phyloP scores from a whole-genome alignment of 495 filamentous ascomycete species.

The Astrothelium macrocarpum region DNA sequence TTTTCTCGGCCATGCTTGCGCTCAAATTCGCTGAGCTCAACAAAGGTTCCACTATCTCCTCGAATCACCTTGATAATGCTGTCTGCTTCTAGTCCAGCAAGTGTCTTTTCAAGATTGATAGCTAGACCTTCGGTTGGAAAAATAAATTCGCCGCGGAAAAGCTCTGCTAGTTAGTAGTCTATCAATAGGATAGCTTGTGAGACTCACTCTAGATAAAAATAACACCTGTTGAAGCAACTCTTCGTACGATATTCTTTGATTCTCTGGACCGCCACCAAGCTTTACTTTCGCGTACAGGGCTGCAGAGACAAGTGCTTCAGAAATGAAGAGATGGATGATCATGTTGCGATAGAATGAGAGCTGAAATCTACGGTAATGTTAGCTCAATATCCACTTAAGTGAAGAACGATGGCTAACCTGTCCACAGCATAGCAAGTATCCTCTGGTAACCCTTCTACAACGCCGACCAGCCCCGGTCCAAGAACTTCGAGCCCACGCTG shows the following conservation, averaged over 20 bases:
- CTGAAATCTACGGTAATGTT: slow-evolving; percentile 51
- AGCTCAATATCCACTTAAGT: neutral
- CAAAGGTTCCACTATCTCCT: slow-evolving; percentile 40
- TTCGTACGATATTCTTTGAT: slow-evolving; percentile 66
- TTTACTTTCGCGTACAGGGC: slow-evolving; percentile 87
- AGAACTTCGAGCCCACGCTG: slow-evolving; percentile 84
- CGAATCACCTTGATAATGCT: slow-evolving; percentile 63
- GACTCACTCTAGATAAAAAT: slow-evolving; percentile 65
- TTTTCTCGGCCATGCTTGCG: slow-evolving; percentile 74
- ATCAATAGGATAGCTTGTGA: neutral
- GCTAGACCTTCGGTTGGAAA: slow-evolving; percentile 79
- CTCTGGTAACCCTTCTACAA: slow-evolving; percentile 68
- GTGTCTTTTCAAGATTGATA: slow-evolving; percentile 67
- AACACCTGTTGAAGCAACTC: slow-evolving; percentile 65
- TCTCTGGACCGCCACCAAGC: slow-evolving; percentile 68
- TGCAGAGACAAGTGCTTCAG: slow-evolving; percentile 77
- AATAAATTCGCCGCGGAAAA: slow-evolving; percentile 95
- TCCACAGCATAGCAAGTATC: slow-evolving; percentile 90
- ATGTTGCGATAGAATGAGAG: slow-evolving; percentile 97
- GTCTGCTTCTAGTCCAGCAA: slow-evolving; percentile 68
- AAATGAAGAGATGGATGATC: slow-evolving; percentile 96
- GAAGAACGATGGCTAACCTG: slow-evolving; percentile 31
- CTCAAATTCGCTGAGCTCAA: slow-evolving; percentile 70
- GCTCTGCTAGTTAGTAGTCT: slow-evolving; percentile 29
- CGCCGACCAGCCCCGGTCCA: slow-evolving; percentile 75